Conservation (phyloP, 257 asterid genomes). For the Penstemon eatonii region DNA sequence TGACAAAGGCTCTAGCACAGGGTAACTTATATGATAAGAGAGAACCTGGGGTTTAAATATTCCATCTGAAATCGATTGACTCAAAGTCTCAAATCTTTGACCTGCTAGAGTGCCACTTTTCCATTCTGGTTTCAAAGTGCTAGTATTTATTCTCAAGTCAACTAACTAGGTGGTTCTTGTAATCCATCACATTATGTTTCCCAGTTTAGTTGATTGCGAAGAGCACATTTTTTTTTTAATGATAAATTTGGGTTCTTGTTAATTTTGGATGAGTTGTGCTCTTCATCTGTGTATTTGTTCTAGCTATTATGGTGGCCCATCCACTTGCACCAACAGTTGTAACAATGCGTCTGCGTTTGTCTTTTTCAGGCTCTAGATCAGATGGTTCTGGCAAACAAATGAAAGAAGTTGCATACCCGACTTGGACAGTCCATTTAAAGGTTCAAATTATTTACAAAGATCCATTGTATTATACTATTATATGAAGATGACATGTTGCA, state of each 20-base stretch:
- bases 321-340: neutral
- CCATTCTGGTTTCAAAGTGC: no score
- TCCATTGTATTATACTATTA: no score
- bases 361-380: slow-evolving; percentile 65
- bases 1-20: no score
- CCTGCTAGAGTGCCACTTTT: no score
- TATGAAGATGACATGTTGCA: no score
- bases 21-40: no score
- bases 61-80: neutral
- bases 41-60: no score
- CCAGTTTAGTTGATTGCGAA: neutral
- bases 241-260: neutral
- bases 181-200: neutral
- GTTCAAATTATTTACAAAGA: slow-evolving; percentile 32
- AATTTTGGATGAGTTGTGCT: slow-evolving; percentile 4
- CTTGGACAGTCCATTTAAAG: slow-evolving; percentile 95
- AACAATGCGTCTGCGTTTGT: neutral
- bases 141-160: neutral
- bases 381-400: slow-evolving; percentile 62
- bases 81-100: slow-evolving; percentile 41
- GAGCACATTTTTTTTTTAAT: neutral
- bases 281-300: neutral
- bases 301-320: neutral
- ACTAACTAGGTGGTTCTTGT: neutral
- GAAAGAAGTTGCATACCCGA: slow-evolving; percentile 99